Conservation (phyloP, 345 rosid species). For the Pugionium dolabratum region DNA sequence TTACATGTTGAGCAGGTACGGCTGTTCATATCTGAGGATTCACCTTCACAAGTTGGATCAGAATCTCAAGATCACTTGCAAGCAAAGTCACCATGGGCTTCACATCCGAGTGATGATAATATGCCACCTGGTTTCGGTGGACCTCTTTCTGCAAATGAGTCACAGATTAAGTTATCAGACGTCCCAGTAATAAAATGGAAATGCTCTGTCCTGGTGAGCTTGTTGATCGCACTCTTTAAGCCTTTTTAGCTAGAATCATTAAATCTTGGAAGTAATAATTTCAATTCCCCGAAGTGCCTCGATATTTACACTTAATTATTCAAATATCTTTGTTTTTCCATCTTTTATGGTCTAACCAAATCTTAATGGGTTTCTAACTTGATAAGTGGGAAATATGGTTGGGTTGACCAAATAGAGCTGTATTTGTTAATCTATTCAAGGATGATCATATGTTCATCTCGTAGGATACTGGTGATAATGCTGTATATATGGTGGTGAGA, state of each 20-base stretch:
- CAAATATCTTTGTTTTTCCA: too few relatives aligned
- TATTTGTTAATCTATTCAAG: slow-evolving; percentile 10
- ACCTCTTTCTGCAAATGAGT: slow-evolving; percentile 48
- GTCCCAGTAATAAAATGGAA: slow-evolving; percentile 77
- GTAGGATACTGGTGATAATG: neutral
- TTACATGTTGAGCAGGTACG: slow-evolving; percentile 56
- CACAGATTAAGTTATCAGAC: slow-evolving; percentile 60
- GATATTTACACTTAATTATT: neutral
- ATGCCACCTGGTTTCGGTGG: slow-evolving; percentile 95
- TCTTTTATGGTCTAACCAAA: neutral
- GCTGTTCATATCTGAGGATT: slow-evolving; percentile 81
- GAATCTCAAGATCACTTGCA: slow-evolving; percentile 91
- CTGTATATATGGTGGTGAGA: slow-evolving; percentile 11
- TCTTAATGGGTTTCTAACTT: neutral
- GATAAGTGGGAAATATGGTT: slow-evolving; percentile 1
- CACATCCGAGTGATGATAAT: slow-evolving; percentile 65
- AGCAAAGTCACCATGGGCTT: slow-evolving; percentile 63
- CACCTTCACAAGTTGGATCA: slow-evolving; percentile 84
- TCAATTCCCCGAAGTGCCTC: slow-evolving; percentile 4
- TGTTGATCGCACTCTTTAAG: neutral
- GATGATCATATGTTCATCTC: slow-evolving; percentile 21
- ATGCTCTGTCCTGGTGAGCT: slow-evolving; percentile 65
- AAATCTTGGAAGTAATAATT: slow-evolving; percentile 6
- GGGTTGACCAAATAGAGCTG: neutral
- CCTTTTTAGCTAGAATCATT: slow-evolving; percentile 15